Base-by-base conservation (phyloP, 495 filamentous ascomycete genomes). In the Podospora conica region DNA sequence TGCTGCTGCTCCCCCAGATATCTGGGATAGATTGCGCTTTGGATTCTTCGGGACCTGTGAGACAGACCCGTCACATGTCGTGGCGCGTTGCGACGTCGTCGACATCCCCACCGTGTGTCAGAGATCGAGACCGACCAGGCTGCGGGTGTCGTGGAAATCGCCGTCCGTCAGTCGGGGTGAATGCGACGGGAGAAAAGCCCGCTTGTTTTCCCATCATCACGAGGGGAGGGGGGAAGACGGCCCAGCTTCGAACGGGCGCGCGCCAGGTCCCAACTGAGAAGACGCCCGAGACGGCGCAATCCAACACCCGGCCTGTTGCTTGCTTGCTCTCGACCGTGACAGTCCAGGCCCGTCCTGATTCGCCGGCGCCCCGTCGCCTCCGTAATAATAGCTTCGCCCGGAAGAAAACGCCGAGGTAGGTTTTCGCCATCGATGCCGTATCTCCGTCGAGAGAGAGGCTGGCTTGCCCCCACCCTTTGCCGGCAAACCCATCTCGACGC, bases 31-130 rank as follows among this genome's bases (percentile, higher is more conserved):
- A 72, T 69, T 72, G 65, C 66, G 27, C 56, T 61, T 66, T 64
- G 60, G 53, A 31, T 29, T 63, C 11, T 55, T 66, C 23, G 22
- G 55, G 58, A 61, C 25, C 25, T 31, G 61, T 74, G 66, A 65
- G 66, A 70, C 60, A 53, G 27, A 58, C 61, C 67, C 65, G 62
- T 70, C 69, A 72, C 69, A 73, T 73, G 71, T 66, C 68, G 66
- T 68, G 63, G 66, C 63, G 66, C 62, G 65, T 61, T 64, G 54
- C 55, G 33, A 55, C 21, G 54, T 27, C 29, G 40, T 66, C 23
- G 40, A 11, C 40, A 40, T 59, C 29, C 27, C 23, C 61, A 21
- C 58, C 63, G 27, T 24, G 11, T 48, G 63, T 11, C 25, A 53
- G 55, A 22, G 20, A 58, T 28, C 33, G 28, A 53, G 55, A 59